A percentile compares a stretch with the other conserved stretches of the same genome.
Evolutionary conservation across 2,329 filamentous ascomycete genomes (phyloP).

Genomic region (Xylogone sp.): DNA sequence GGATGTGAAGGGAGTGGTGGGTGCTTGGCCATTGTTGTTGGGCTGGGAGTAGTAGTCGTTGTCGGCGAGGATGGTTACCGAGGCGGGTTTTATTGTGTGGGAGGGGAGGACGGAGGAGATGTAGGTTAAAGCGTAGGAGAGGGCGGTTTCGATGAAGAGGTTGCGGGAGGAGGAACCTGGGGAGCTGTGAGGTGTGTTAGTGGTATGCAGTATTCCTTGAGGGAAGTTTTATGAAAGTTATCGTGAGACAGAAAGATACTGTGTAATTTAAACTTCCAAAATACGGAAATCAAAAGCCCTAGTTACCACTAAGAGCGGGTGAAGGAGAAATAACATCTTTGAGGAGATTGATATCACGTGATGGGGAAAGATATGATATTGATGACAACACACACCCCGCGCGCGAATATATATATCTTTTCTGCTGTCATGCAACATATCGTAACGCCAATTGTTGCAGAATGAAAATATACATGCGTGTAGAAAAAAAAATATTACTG

Average conservation of each 20-base stretch:
- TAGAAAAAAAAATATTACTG: conserved; percentile 31
- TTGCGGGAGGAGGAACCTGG: conserved; percentile 56
- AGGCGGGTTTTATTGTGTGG: conserved; percentile 57
- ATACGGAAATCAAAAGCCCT: no score
- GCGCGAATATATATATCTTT: no score
- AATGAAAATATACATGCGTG: no score
- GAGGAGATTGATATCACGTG: no score
- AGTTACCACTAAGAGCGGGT: no score
- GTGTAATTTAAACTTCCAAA: not conserved
- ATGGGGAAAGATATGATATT: no score
- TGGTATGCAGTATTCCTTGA: not conserved
- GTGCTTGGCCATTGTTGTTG: conserved; percentile 12
- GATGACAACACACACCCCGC: no score
- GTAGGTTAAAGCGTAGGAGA: conserved; percentile 85
- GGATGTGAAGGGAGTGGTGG: conserved; percentile 59
- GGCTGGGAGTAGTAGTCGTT: conserved; percentile 93
- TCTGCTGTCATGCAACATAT: no score
- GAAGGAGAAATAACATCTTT: no score
- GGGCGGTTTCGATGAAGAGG: conserved; percentile 86
- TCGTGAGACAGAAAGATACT: not conserved
- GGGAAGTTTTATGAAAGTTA: not conserved
- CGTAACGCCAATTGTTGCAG: not conserved
- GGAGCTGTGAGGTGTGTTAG: not conserved
- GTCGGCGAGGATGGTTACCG: conserved; percentile 86
- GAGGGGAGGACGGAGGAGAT: conserved; percentile 43